Evolutionary conservation across 345 rosid genomes (phyloP), one percentile per base, ranked within the genome.

Genomic region (Triadica sebifera): DNA sequence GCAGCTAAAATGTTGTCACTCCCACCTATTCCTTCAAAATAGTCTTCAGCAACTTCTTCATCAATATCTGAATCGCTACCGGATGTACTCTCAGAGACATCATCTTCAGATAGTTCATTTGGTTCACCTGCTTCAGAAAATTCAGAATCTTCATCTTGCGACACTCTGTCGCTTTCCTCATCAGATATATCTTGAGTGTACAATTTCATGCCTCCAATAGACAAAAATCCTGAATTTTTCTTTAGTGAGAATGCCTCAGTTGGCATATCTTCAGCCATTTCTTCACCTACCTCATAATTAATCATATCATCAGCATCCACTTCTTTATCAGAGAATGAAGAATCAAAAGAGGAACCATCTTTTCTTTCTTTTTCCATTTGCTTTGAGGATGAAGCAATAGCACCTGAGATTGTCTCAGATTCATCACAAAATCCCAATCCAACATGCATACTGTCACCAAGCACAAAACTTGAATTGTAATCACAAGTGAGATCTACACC

Each of bases 1-100:
- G 89, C 85, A 79, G 88, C 86, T 74, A 89, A 63, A 70, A 90
- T 75, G 68, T 70, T 81, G 73, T 74, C 81, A 10, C 84, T 85
- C 55, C 96, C 98, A 70, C 98, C 98, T 75, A 95, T 85, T 76
- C 99, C 98, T 82, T 91, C 91, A 67, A 90, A 65, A 84, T 93
- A 95, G 86, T 93, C 99, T 78, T 84, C 82, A 12, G 89, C 98
- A 81, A 93, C 89, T 20, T 84, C 94, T 25, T 91, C 96, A 79
- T 90, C 94, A 72, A 95, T 81, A 69, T 86, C 94, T 0, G 84
- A 83, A 73, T 83, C 87, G 85, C 85, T 82, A 50, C 80, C 90
- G 58, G 79, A 88, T 53, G 60, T 65, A 58, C 77, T 75, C 25
- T 77, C 83, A 4, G 86, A 90, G 78, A 39, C 74, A 62, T 81